Evolutionary conservation across 2,329 filamentous ascomycete genomes (phyloP).

Genomic region (Claviceps capensis): DNA sequence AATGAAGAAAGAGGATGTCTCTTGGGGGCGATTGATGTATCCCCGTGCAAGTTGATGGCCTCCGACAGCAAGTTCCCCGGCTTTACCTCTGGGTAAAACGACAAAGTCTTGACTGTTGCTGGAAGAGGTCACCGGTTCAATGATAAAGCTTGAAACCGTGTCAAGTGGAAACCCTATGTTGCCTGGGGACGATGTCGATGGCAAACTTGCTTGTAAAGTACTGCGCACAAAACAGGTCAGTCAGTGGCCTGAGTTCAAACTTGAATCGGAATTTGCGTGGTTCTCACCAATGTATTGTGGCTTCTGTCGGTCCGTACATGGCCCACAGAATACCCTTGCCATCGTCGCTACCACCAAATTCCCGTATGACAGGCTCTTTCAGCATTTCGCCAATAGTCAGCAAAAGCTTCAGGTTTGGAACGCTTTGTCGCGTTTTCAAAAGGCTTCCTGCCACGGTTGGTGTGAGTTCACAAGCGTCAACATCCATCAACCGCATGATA

Average conservation of each 20-base stretch:
- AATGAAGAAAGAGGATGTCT: conserved; percentile 61
- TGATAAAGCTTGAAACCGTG: conserved; percentile 66
- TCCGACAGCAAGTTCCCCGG: conserved; percentile 71
- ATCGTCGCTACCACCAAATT: conserved; percentile 53
- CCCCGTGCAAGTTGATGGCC: conserved; percentile 66
- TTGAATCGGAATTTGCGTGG: not conserved
- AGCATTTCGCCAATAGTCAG: conserved; percentile 92
- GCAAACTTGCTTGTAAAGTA: conserved; percentile 55
- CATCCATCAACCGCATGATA: conserved; percentile 47
- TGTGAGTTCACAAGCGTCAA: conserved; percentile 81
- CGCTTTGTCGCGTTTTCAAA: conserved; percentile 50
- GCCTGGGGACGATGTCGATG: conserved; percentile 39
- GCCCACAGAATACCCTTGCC: conserved; percentile 61
- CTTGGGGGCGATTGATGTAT: conserved; percentile 69
- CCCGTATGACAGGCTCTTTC: conserved; percentile 58
- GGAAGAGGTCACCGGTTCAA: conserved; percentile 29
- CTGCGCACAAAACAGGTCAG: conserved; percentile 20
- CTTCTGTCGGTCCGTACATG: conserved; percentile 92
- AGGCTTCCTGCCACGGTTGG: conserved; percentile 76
- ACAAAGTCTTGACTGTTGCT: conserved; percentile 21
- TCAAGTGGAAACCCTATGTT: conserved; percentile 69
- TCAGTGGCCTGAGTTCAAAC: not conserved
- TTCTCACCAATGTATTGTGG: conserved; percentile 65
- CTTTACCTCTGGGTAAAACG: conserved; percentile 49
- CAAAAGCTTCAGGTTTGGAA: conserved; percentile 55